These are phyloP conservation scores for Solanum chacoense DNA, from an alignment of 305 asterid species.

Conservation along the genomic window DNA sequence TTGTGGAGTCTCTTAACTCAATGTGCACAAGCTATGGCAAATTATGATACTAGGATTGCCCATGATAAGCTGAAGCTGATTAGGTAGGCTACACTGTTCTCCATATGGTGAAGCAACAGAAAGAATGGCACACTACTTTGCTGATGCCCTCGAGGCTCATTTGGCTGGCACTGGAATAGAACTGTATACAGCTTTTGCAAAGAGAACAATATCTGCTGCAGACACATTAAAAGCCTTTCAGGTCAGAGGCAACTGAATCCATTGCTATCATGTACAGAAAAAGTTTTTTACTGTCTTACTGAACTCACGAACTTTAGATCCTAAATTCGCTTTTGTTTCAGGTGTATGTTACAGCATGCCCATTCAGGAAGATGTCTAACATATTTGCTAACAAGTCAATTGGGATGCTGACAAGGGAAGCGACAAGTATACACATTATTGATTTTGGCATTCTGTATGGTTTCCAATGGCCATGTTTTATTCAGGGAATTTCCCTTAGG, in stretches of 20 bases:
- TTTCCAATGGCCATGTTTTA: slow-evolving; percentile 78
- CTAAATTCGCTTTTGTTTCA: slow-evolving; percentile 9
- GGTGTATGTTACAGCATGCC: slow-evolving; percentile 37
- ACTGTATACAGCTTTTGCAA: slow-evolving; percentile 16
- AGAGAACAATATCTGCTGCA: slow-evolving; percentile 33
- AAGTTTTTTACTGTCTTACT: not conserved
- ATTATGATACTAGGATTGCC: slow-evolving; percentile 26
- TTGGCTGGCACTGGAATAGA: slow-evolving; percentile 47
- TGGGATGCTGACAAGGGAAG: slow-evolving; percentile 17
- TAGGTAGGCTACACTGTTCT: slow-evolving; percentile 50
- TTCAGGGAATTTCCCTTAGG: slow-evolving; percentile 51
- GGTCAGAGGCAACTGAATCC: slow-evolving; percentile 8
- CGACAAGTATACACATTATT: slow-evolving; percentile 43
- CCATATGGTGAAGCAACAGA: slow-evolving; percentile 56
- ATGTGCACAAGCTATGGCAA: slow-evolving; percentile 59
- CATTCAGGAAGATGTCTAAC: slow-evolving; percentile 49
- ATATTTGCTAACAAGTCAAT: slow-evolving; percentile 51
- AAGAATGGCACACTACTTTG: slow-evolving; percentile 54
- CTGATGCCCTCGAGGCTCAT: slow-evolving; percentile 69
- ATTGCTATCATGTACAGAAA: not conserved
- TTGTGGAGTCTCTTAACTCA: slow-evolving; percentile 42
- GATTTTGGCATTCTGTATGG: slow-evolving; percentile 70
- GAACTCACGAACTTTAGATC: not conserved
- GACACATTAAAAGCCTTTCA: slow-evolving; percentile 35
- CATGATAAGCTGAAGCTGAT: slow-evolving; percentile 31